A percentile compares a stretch with the other conserved stretches of the same genome.
These are phyloP conservation scores for Tolypocladium sp. DNA, from an alignment of 2,329 filamentous ascomycete genomes.

Conservation along the genomic window DNA sequence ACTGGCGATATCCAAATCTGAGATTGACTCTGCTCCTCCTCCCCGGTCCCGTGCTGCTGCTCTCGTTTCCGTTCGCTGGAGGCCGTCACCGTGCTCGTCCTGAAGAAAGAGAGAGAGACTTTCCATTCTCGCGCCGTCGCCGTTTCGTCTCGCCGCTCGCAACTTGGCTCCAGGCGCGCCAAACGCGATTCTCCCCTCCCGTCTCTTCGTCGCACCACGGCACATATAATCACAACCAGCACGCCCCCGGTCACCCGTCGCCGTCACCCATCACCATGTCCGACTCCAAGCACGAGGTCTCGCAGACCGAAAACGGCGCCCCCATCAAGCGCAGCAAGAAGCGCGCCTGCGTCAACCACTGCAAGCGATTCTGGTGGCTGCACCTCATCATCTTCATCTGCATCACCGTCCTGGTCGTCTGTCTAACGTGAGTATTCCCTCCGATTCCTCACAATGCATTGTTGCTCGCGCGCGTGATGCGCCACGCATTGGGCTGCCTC, in stretches of 20 bases:
- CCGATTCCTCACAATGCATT: background rate
- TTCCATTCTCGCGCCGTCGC: background rate
- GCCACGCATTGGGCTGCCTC: background rate
- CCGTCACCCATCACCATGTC: slow-evolving; percentile 20
- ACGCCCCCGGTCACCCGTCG: background rate
- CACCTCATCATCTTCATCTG: slow-evolving; percentile 41
- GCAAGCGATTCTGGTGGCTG: slow-evolving; percentile 52
- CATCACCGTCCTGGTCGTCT: slow-evolving; percentile 44
- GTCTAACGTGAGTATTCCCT: slow-evolving; percentile 44
- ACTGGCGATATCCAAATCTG: slow-evolving; percentile 4
- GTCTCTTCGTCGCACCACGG: background rate
- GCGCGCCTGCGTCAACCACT: slow-evolving; percentile 34
- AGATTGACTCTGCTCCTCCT: background rate
- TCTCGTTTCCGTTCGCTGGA: background rate
- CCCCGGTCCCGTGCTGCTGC: background rate
- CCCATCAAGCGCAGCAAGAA: slow-evolving; percentile 21
- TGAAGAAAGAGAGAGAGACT: background rate
- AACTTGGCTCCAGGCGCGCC: background rate
- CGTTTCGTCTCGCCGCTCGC: background rate
- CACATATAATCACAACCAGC: background rate
- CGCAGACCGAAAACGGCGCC: slow-evolving; percentile 23
- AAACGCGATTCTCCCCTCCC: background rate
- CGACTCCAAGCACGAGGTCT: slow-evolving; percentile 23
- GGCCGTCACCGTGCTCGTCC: background rate
- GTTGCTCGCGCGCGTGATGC: background rate